These are phyloP conservation scores for Tulasnella calospora DNA, from an alignment of 768 basidiomycete species.

Conservation along the genomic window DNA sequence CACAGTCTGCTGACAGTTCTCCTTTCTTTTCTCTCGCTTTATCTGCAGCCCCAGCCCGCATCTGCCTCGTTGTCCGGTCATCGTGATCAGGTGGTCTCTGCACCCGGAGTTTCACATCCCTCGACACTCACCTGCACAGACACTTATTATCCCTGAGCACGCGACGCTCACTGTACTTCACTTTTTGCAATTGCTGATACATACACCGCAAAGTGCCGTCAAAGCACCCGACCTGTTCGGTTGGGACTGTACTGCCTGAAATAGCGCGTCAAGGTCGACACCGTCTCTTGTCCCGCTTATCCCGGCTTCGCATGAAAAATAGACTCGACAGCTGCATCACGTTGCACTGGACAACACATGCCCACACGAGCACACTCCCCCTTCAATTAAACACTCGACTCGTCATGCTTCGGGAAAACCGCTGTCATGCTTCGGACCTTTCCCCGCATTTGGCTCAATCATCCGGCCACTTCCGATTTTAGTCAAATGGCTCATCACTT, in stretches of 20 bases:
- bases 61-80: constrained; percentile 8
- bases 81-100: neutral
- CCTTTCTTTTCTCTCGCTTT: neutral
- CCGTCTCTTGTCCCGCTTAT: constrained; percentile 3
- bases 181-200: neutral
- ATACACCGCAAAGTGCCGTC: neutral
- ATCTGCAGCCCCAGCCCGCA: neutral
- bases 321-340: constrained; percentile 1
- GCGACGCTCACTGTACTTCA: neutral
- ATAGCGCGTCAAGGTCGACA: neutral
- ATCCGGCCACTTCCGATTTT: neutral
- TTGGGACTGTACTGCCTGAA: neutral
- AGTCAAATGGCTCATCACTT: neutral
- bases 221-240: neutral
- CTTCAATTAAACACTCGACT: neutral
- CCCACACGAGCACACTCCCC: neutral
- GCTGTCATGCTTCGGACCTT: neutral
- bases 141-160: neutral
- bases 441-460: neutral
- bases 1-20: neutral
- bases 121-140: neutral
- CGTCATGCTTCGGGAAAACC: neutral
- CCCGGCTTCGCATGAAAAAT: neutral
- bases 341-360: neutral
- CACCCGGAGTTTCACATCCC: constrained; percentile 1